Conservation (phyloP, 257 asterid species). For the Capsicum chinense region DNA sequence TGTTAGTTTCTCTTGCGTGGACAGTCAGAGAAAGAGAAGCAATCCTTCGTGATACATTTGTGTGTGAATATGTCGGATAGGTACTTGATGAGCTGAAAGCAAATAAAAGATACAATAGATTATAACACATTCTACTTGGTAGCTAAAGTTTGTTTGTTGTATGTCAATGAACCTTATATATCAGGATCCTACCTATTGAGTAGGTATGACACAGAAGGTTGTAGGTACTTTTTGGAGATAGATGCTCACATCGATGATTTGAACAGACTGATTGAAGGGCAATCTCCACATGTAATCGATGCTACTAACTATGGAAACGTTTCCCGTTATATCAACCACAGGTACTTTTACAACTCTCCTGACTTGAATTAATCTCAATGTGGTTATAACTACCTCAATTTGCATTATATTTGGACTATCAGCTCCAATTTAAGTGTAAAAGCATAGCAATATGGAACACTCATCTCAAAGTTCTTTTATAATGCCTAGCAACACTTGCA, state of each 20-base stretch:
- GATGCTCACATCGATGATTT: conserved; percentile 74
- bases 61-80: conserved; percentile 95
- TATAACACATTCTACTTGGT: conserved; percentile 24
- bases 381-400: conserved; percentile 5
- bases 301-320: conserved; percentile 86
- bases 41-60: conserved; percentile 84
- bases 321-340: conserved; percentile 94
- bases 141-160: background rate
- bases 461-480: too few relatives aligned
- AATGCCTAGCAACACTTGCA: background rate
- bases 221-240: conserved; percentile 70
- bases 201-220: conserved; percentile 71
- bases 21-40: conserved; percentile 90
- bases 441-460: too few relatives aligned
- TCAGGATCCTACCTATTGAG: background rate
- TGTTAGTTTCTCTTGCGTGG: conserved; percentile 48
- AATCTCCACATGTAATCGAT: conserved; percentile 73
- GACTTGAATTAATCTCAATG: background rate
- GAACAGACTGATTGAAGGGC: conserved; percentile 37
- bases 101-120: conserved; percentile 78
- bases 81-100: conserved; percentile 85
- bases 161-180: conserved; percentile 18
- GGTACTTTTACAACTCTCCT: conserved; percentile 52
- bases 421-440: too few relatives aligned
- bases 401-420: background rate